Evolutionary conservation across 495 filamentous ascomycete species (phyloP).

Genomic region (Sphaerosporella brunnea): DNA sequence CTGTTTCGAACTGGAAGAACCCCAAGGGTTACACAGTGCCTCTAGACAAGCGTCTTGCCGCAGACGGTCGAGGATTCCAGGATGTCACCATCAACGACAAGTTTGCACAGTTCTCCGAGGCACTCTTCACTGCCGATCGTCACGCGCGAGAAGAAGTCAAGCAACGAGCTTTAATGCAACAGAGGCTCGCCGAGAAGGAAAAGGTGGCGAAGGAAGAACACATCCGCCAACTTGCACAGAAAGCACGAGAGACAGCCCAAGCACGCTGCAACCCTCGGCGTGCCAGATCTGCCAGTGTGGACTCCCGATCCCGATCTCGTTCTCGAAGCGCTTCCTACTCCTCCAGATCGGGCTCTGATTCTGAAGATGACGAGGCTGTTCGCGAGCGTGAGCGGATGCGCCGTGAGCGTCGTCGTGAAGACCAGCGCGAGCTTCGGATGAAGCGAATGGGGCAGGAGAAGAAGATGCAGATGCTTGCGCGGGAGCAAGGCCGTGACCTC

Average conservation of each 20-base stretch:
- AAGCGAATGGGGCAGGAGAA: slow-evolving; percentile 91
- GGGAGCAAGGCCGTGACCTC: slow-evolving; percentile 92
- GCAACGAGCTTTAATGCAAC: slow-evolving; percentile 85
- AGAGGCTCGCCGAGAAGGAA: slow-evolving; percentile 91
- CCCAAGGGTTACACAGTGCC: slow-evolving; percentile 96
- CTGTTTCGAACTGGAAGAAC: slow-evolving; percentile 98
- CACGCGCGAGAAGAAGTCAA: slow-evolving; percentile 92
- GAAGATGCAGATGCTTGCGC: slow-evolving; percentile 72
- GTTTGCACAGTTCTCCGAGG: slow-evolving; percentile 90
- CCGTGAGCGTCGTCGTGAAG: slow-evolving; percentile 58
- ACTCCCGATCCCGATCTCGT: slow-evolving; percentile 31
- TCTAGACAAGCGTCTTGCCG: slow-evolving; percentile 89
- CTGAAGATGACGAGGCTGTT: slow-evolving; percentile 46
- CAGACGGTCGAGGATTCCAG: slow-evolving; percentile 78
- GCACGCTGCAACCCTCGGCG: slow-evolving; percentile 29
- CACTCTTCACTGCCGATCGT: slow-evolving; percentile 79
- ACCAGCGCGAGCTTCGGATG: slow-evolving; percentile 78
- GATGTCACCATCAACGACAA: slow-evolving; percentile 98
- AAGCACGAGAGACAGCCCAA: slow-evolving; percentile 63
- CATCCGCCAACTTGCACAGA: slow-evolving; percentile 72
- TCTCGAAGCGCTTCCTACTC: slow-evolving; percentile 27
- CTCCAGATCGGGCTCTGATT: slow-evolving; percentile 37
- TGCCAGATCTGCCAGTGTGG: slow-evolving; percentile 28
- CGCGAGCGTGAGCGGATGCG: slow-evolving; percentile 62
- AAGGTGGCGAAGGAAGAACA: slow-evolving; percentile 86